Conservation (phyloP, 2,329 filamentous ascomycete genomes). For the Verticillium zaregamsianum region DNA sequence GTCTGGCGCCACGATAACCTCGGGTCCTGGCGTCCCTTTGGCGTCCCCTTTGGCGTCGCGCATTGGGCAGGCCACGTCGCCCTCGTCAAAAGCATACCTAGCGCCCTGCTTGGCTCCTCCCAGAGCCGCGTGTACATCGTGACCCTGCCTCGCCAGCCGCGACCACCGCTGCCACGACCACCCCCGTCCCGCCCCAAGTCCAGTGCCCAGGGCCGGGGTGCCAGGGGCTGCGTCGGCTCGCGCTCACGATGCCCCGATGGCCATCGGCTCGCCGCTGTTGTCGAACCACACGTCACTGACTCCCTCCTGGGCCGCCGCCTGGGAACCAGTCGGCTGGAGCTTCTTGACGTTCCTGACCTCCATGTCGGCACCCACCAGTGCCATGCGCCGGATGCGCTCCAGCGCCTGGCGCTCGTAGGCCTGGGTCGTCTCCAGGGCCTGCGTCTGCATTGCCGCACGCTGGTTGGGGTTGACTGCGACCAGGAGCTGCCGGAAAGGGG, state of each 20-base stretch:
- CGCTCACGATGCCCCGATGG: neutral
- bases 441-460: slow-evolving; percentile 65
- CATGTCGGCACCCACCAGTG: slow-evolving; percentile 69
- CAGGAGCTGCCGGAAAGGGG: slow-evolving; percentile 50
- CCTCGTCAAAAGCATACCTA: neutral
- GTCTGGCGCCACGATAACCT: neutral
- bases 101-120: neutral
- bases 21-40: neutral
- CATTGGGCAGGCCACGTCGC: neutral
- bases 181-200: neutral
- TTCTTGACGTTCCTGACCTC: slow-evolving; percentile 50
- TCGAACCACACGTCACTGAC: slow-evolving; percentile 31
- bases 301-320: slow-evolving; percentile 6
- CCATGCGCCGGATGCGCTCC: slow-evolving; percentile 73
- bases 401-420: slow-evolving; percentile 72
- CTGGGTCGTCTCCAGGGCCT: slow-evolving; percentile 63
- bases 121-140: neutral
- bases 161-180: neutral
- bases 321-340: neutral
- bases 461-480: slow-evolving; percentile 65
- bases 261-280: slow-evolving; percentile 14
- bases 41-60: neutral
- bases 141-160: neutral
- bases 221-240: neutral
- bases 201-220: neutral